A percentile compares a stretch with the other conserved stretches of the same genome.
Evolutionary conservation across 139 green algal genomes (phyloP).

Genomic region (Chlamydomonas applanata): DNA sequence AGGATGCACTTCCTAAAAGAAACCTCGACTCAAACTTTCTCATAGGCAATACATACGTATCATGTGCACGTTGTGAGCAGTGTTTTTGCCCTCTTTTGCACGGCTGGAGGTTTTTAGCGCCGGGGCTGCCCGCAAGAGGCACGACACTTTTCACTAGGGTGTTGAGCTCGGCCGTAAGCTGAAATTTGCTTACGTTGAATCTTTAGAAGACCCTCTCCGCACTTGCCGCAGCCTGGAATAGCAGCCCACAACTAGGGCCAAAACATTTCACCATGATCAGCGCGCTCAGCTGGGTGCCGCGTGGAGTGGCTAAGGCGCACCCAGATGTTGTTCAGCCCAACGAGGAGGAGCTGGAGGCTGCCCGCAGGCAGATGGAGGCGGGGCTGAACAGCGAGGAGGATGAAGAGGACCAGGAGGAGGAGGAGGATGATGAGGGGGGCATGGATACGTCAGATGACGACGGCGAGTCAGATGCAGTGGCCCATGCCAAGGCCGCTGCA

Average conservation of each 20-base stretch:
- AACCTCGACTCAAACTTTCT: too few relatives aligned
- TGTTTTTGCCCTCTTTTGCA: too few relatives aligned
- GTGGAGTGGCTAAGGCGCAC: conserved; percentile 65
- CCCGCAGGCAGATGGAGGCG: conserved; percentile 30
- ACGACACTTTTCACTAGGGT: too few relatives aligned
- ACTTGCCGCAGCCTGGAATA: background rate
- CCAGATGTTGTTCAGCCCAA: conserved; percentile 49
- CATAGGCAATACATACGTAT: too few relatives aligned
- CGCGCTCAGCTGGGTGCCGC: conserved; percentile 71
- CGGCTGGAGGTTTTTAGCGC: too few relatives aligned
- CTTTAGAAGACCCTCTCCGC: too few relatives aligned
- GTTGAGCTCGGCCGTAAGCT: too few relatives aligned
- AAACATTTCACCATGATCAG: conserved; percentile 89
- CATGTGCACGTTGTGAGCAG: too few relatives aligned
- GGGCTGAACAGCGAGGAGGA: conserved; percentile 21
- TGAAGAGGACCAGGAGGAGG: conserved; percentile 31
- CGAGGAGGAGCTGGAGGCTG: conserved; percentile 60
- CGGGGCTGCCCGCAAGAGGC: too few relatives aligned
- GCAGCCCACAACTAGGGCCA: background rate
- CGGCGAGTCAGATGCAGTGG: conserved; percentile 27
- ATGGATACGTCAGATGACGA: conserved; percentile 1
- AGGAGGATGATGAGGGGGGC: conserved; percentile 6
- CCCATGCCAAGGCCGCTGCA: conserved; percentile 27
- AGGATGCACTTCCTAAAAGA: too few relatives aligned
- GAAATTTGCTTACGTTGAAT: too few relatives aligned